Evolutionary conservation across 208 protist species (phyloP).

Genomic region (Phytomonas francai): DNA sequence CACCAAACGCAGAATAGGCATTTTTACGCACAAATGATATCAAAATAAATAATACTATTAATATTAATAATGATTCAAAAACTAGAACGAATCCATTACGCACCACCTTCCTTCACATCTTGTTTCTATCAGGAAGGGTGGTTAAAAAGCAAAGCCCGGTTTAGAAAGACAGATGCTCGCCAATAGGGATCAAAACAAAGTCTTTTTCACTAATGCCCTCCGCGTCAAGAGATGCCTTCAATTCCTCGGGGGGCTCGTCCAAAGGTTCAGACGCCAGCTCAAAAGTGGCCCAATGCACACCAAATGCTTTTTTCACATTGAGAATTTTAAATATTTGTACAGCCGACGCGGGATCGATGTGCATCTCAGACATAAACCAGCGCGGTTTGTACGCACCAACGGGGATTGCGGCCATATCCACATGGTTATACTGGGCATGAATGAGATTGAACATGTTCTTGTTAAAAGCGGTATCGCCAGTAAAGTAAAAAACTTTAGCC

Average conservation of each 20-base stretch:
- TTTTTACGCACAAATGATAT: too few species aligned
- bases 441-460: slow-evolving; percentile 38
- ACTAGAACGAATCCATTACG: too few species aligned
- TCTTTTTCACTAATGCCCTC: slow-evolving; percentile 16
- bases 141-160: neutral
- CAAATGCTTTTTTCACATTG: slow-evolving; percentile 29
- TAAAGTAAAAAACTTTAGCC: slow-evolving; percentile 53
- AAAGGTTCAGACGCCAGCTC: slow-evolving; percentile 63
- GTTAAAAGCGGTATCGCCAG: slow-evolving; percentile 48
- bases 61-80: too few species aligned
- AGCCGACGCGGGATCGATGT: slow-evolving; percentile 64
- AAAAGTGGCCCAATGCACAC: slow-evolving; percentile 86
- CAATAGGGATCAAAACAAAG: slow-evolving; percentile 35
- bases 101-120: neutral
- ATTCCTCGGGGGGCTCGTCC: slow-evolving; percentile 51
- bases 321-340: slow-evolving; percentile 69
- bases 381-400: slow-evolving; percentile 82
- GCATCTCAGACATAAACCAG: slow-evolving; percentile 44
- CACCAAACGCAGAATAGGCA: too few species aligned
- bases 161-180: slow-evolving; percentile 29
- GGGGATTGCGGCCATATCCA: slow-evolving; percentile 68
- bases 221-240: slow-evolving; percentile 18
- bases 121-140: neutral
- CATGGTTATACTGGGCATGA: slow-evolving; percentile 24
- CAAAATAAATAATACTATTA: too few species aligned